Conservation (phyloP, 345 rosid species). For the Heritiera fomes region DNA sequence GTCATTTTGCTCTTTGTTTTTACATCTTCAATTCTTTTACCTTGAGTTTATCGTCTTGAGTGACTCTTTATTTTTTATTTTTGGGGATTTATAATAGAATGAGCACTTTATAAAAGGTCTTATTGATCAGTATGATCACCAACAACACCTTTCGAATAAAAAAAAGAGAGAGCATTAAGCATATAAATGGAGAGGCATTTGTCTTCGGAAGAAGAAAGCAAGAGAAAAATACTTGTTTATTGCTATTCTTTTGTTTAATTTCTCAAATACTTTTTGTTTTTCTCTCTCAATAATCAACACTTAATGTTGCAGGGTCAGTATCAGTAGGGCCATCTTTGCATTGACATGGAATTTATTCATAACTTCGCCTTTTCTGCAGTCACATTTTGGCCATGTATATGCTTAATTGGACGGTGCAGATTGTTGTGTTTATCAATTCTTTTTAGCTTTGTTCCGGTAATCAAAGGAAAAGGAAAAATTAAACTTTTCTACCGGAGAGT, state of each 20-base stretch:
- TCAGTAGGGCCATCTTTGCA: constrained; percentile 10
- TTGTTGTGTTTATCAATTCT: not conserved
- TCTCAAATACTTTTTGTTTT: not conserved
- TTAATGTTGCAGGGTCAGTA: constrained; percentile 7
- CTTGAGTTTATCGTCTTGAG: not conserved
- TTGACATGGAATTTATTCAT: constrained; percentile 13
- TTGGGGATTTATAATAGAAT: not conserved
- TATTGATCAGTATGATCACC: not conserved
- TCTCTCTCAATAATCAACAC: not conserved
- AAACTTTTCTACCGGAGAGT: not conserved
- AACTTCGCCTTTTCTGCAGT: not conserved
- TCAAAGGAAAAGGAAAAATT: not conserved
- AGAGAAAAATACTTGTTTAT: not conserved
- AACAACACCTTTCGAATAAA: not conserved
- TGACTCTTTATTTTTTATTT: not conserved
- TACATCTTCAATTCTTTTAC: not conserved
- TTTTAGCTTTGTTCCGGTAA: constrained; percentile 10
- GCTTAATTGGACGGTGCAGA: constrained; percentile 13
- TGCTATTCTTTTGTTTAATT: not conserved
- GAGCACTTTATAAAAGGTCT: not conserved
- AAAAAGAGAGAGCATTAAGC: not conserved
- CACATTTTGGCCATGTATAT: constrained; percentile 2
- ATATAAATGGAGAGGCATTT: not conserved
- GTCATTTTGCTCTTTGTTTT: not conserved
- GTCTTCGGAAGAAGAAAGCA: not conserved